Conservation (phyloP, 1,139 yeast species). For the Hansenula anomala region DNA sequence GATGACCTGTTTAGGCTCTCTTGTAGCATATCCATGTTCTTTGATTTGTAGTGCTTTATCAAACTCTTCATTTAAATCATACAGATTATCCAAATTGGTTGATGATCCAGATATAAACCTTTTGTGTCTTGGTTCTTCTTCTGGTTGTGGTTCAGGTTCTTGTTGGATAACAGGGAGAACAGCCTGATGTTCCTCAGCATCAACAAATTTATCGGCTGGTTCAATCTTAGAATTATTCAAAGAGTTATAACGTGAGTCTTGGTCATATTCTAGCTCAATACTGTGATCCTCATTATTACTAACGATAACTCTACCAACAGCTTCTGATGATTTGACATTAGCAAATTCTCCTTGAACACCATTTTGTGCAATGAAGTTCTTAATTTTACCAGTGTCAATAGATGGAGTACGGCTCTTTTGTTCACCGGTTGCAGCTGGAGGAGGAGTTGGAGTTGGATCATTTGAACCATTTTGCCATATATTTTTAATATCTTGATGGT, state of each 20-base stretch:
- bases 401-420: constrained; percentile 7
- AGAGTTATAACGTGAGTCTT: constrained; percentile 4
- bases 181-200: background rate
- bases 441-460: constrained; percentile 4
- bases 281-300: constrained; percentile 15
- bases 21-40: constrained; percentile 28
- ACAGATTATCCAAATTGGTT: constrained; percentile 27
- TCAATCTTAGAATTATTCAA: background rate
- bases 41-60: constrained; percentile 29
- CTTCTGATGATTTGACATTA: constrained; percentile 12
- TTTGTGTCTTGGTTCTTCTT: constrained; percentile 12
- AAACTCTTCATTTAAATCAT: constrained; percentile 33
- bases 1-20: constrained; percentile 27
- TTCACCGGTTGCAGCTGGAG: background rate
- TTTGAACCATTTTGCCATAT: constrained; percentile 18
- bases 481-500: constrained; percentile 8
- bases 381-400: constrained; percentile 13
- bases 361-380: constrained; percentile 10
- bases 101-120: constrained; percentile 35
- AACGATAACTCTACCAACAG: constrained; percentile 15
- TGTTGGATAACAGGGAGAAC: background rate
- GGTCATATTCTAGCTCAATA: constrained; percentile 19
- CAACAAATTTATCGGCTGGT: background rate
- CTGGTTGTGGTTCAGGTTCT: background rate
- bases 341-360: constrained; percentile 9